Base-by-base conservation (phyloP, 2,329 filamentous ascomycete genomes). In the Scolecobasidium constrictum region DNA sequence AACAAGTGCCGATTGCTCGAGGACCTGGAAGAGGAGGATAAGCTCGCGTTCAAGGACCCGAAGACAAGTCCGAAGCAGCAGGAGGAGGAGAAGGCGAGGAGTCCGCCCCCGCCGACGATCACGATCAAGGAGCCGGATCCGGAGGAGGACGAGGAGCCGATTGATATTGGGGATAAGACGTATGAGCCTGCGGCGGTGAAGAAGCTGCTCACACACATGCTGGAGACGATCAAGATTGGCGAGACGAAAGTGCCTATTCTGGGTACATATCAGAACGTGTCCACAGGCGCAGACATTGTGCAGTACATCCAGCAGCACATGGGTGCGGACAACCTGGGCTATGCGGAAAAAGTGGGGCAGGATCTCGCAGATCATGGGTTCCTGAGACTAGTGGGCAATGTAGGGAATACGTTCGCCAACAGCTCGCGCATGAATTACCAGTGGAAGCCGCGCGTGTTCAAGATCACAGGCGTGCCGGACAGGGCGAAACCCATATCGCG, bases 341-440 rank as follows among this genome's bases (percentile, higher is more conserved):
- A 95, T 57, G 86, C 92, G 7, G 92, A 98, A 71, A 77, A 83
- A 36, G 90, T 98, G 51, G 92, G 92, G 9, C 92, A 98, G 65
- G 92, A 98, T 59, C 71, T 98, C 51, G 81, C 95, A 41, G 69
- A 77, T 20, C 78, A 84, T 57, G 90, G 92, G 28, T 90, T 95
- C 57, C 68, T 98, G 56, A 80, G 92, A 40, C 71, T 98, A 42
- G 78, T 98, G 48, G 92, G 92, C 50, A 95, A 92, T 54, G 88
- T 98, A 42, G 92, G 92, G 47, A 96, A 77, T 64, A 86, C 83
- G 1, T 98, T 98, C 59, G 88, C 90, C 53, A 98, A 98, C 66
- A 96, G 88, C 70, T 94, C 88, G 50, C 86, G 83, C 64, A 83
- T 96, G 78, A 90, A 85, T 59, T 98, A 98, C 61, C 92, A 98